These are phyloP conservation scores for Firmiana major DNA, from an alignment of 345 rosid species.

Conservation along the genomic window DNA sequence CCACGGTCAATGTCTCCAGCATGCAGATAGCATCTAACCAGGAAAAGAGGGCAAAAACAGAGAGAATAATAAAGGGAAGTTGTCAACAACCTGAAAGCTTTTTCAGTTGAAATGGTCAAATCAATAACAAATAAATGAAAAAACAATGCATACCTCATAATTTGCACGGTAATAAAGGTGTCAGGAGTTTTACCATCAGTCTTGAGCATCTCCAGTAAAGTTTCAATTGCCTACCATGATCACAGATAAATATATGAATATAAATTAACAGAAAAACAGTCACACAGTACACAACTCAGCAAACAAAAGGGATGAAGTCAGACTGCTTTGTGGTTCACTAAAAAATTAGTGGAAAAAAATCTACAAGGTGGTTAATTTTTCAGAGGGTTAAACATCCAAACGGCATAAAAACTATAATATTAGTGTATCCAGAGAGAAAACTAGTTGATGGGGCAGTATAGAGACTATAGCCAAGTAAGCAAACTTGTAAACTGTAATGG, in stretches of 20 bases:
- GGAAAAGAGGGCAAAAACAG: constrained; percentile 8
- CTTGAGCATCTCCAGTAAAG: constrained; percentile 74
- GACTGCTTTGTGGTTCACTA: neutral
- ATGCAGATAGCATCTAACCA: constrained; percentile 69
- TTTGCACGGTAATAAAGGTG: constrained; percentile 53
- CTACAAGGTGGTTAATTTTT: neutral
- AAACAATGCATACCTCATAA: constrained; percentile 53
- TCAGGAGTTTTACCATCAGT: constrained; percentile 67
- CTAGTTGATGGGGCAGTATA: neutral
- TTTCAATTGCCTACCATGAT: constrained; percentile 57
- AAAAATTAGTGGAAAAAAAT: neutral
- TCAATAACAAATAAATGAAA: constrained; percentile 3
- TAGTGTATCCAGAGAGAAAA: neutral
- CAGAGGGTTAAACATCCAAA: neutral
- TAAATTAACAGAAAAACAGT: neutral
- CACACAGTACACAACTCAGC: neutral
- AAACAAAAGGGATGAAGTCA: neutral
- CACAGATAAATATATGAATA: neutral
- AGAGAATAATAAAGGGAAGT: neutral
- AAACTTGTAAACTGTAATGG: neutral
- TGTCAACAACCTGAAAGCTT: neutral
- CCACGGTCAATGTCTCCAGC: constrained; percentile 70
- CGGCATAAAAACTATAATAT: neutral
- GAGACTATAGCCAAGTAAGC: neutral
- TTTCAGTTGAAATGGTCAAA: constrained; percentile 2